These are phyloP conservation scores for Filobasidium floriforme DNA, from an alignment of 768 basidiomycete genomes.

Conservation along the genomic window DNA sequence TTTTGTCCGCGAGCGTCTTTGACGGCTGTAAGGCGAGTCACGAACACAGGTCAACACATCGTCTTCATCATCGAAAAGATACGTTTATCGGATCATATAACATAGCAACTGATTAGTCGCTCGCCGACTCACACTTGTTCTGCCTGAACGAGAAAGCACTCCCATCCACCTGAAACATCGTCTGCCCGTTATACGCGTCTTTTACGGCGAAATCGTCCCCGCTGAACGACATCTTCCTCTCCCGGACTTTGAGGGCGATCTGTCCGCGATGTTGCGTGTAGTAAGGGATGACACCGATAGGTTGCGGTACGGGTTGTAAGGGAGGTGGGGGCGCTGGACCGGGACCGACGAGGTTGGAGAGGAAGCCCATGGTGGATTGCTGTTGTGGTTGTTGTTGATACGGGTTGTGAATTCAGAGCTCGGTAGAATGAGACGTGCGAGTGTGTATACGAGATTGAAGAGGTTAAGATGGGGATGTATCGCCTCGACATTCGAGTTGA, in stretches of 20 bases:
- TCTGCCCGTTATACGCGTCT: slow-evolving; percentile 31
- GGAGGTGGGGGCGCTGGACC: slow-evolving; percentile 20
- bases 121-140: slow-evolving; percentile 34
- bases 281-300: slow-evolving; percentile 36
- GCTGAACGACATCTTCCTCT: slow-evolving; percentile 38
- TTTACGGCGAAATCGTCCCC: slow-evolving; percentile 44
- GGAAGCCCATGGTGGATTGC: slow-evolving; percentile 31
- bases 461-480: too few species aligned
- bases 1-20: slow-evolving; percentile 34
- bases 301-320: slow-evolving; percentile 33
- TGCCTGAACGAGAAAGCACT: slow-evolving; percentile 36
- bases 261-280: slow-evolving; percentile 33
- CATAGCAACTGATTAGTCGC: too few species aligned
- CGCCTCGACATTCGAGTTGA: too few species aligned
- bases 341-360: slow-evolving; percentile 20
- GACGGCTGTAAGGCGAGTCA: slow-evolving; percentile 31
- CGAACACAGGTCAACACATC: background rate
- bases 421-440: too few species aligned
- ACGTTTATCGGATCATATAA: too few species aligned
- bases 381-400: too few species aligned
- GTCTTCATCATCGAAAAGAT: background rate
- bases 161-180: slow-evolving; percentile 32
- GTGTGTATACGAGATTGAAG: too few species aligned
- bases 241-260: slow-evolving; percentile 40
- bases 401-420: too few species aligned